These are phyloP conservation scores for Pythium rhizo-oryzae DNA, from an alignment of 352 stramenopile genomes.

Conservation along the genomic window DNA sequence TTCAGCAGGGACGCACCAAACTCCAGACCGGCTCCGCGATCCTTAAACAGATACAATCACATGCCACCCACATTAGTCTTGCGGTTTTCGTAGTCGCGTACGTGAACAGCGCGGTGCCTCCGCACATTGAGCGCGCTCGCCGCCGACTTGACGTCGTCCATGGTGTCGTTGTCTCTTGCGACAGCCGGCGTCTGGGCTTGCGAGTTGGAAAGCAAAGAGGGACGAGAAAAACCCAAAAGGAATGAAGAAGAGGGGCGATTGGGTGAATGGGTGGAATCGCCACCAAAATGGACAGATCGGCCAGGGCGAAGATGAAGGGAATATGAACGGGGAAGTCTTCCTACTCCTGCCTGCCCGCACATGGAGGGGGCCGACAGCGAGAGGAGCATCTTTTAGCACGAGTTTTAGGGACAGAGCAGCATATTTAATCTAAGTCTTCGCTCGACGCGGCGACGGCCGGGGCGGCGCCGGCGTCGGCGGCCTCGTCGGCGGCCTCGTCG, in stretches of 20 bases:
- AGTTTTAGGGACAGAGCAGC: constrained; percentile 19
- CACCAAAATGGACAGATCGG: too few relatives aligned
- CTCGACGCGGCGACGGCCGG: constrained; percentile 43
- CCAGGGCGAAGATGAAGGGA: too few relatives aligned
- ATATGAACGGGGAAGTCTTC: not conserved
- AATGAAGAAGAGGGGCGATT: too few relatives aligned
- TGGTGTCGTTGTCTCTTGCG: constrained; percentile 10
- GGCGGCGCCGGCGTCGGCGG: constrained; percentile 33
- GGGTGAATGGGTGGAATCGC: too few relatives aligned
- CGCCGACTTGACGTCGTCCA: constrained; percentile 51
- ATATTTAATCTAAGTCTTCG: constrained; percentile 86
- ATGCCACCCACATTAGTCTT: not conserved
- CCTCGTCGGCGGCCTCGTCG: constrained; percentile 50
- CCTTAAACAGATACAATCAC: constrained; percentile 32
- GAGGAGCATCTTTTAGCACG: constrained; percentile 13
- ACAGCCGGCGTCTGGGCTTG: too few relatives aligned
- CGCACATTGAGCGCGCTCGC: constrained; percentile 48
- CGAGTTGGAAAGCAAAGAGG: too few relatives aligned
- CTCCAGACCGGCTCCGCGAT: constrained; percentile 65
- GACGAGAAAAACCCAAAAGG: too few relatives aligned
- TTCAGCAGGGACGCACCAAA: constrained; percentile 55
- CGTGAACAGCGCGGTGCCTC: not conserved
- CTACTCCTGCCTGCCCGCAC: not conserved
- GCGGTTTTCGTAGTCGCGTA: not conserved
- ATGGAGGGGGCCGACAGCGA: not conserved